These are phyloP conservation scores for Lasiodiplodia gonubiensis DNA, from an alignment of 2,329 filamentous ascomycete species.

Conservation along the genomic window DNA sequence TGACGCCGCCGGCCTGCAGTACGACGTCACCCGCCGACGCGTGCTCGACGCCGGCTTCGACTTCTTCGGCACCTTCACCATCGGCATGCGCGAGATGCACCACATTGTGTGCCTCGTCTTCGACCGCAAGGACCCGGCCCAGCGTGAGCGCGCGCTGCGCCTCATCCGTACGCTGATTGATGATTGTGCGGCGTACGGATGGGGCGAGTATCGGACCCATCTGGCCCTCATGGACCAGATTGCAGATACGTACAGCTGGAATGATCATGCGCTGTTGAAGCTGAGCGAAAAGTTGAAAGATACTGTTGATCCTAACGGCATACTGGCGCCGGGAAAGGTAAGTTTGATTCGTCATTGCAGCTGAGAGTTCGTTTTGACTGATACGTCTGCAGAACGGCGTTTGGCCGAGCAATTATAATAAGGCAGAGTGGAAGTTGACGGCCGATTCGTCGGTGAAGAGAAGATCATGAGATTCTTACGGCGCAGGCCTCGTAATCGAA, in stretches of 20 bases:
- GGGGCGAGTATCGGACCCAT: constrained; percentile 56
- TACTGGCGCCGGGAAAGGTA: constrained; percentile 36
- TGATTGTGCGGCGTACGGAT: constrained; percentile 49
- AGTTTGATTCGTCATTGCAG: not conserved
- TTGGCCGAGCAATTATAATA: constrained; percentile 1
- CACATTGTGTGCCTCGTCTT: constrained; percentile 45
- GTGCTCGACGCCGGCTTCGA: constrained; percentile 36
- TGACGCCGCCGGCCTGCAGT: constrained; percentile 49
- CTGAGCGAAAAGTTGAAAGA: constrained; percentile 55
- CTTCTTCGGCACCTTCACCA: constrained; percentile 37
- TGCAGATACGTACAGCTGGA: constrained; percentile 54
- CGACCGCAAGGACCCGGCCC: constrained; percentile 36
- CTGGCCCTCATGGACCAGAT: constrained; percentile 56
- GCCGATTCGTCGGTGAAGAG: constrained; percentile 11
- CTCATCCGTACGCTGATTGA: constrained; percentile 43
- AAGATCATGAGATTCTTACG: not conserved
- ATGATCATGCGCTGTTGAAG: constrained; percentile 49
- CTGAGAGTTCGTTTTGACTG: not conserved
- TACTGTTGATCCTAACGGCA: constrained; percentile 50
- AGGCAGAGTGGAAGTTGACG: constrained; percentile 17
- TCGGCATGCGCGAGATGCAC: constrained; percentile 52
- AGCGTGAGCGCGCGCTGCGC: constrained; percentile 35
- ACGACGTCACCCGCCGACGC: constrained; percentile 37
- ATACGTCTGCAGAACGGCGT: constrained; percentile 2
- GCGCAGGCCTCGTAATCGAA: not conserved